A percentile compares a stretch with the other conserved stretches of the same genome.
Conservation (phyloP, 2,329 filamentous ascomycete species). For the Xylaria sp. region DNA sequence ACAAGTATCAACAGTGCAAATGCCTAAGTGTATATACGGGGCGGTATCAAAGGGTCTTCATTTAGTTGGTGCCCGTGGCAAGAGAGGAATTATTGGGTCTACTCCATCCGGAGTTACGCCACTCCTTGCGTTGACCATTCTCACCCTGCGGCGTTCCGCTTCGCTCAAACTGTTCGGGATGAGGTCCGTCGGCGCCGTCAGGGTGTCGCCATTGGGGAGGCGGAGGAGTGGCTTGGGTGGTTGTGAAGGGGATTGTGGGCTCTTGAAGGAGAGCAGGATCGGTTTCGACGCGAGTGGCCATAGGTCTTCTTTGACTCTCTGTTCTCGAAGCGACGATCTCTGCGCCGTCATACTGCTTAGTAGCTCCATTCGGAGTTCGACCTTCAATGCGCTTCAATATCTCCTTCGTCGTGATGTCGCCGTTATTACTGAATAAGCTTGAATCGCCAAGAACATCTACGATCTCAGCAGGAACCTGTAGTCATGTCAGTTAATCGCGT, state of each 20-base stretch:
- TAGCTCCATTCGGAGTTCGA: conserved; percentile 48
- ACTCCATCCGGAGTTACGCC: conserved; percentile 53
- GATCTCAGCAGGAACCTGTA: conserved; percentile 86
- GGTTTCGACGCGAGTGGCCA: conserved; percentile 68
- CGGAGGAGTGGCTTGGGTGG: conserved; percentile 42
- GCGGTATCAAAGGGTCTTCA: conserved; percentile 3
- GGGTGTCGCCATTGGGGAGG: conserved; percentile 45
- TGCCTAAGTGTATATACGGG: conserved; percentile 27
- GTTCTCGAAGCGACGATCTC: conserved; percentile 52
- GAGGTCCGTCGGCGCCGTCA: conserved; percentile 42
- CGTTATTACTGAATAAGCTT: conserved; percentile 70
- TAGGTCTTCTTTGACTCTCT: conserved; percentile 50
- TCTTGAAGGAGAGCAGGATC: conserved; percentile 68
- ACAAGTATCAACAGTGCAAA: conserved; percentile 21
- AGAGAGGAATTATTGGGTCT: conserved; percentile 45
- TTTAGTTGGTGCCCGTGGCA: conserved; percentile 41
- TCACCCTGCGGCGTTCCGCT: conserved; percentile 39
- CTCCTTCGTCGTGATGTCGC: conserved; percentile 93
- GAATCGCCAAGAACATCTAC: conserved; percentile 80
- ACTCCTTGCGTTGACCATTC: conserved; percentile 46
- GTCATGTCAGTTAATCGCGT: conserved; percentile 4
- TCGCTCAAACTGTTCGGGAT: conserved; percentile 42
- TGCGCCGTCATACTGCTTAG: conserved; percentile 56
- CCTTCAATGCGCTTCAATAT: conserved; percentile 92
- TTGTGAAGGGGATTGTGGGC: conserved; percentile 39